Base-by-base conservation (phyloP, 768 basidiomycete species). In the Russula sp. region DNA sequence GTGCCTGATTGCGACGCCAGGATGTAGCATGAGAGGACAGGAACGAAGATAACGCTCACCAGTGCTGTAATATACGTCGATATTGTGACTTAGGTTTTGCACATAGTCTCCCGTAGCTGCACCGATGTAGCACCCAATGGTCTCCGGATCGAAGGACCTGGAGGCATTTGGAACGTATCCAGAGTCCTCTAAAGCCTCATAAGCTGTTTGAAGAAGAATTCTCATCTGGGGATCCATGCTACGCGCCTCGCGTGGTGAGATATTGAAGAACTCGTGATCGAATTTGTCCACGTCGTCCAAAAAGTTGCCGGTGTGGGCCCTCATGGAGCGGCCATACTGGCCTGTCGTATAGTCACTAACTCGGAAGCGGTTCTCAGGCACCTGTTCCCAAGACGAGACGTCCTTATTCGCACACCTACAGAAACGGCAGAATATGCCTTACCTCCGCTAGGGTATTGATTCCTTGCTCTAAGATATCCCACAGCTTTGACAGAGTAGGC, bases 211-310 rank as follows among this genome's bases (percentile, higher is more conserved):
- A 16, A 90, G 77, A 5, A 90, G 74, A 39, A 90, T 67, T 5
- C 88, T 80, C 65, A 89, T 87, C 66, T 89, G 88, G 7, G 89
- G 88, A 68, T 89, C 86, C 87, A 89, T 89, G 71, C 77, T 82
- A 63, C 75, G 82, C 14, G 89, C 88, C 72, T 90, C 88, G 6
- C 88, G 81, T 2, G 89, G 88, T 45, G 84, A 87, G 50, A 88
- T 81, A 47, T 80, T 83, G 77, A 90, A 91, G 70, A 88, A 88
- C 70, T 74, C 76, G 70, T 87, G 77, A 70, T 91, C 89, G 68
- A 90, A 90, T 54, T 77, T 76, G 64, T 82, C 83, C 34, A 78
- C 75, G 47, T 78, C 77, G 20, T 78, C 72, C 55, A 90, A 71
- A 70, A 90, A 91, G 70, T 89, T 88, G 31, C 86, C 88, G 0